Conservation (phyloP, 441 rosid genomes). For the Erodium trifolium region DNA sequence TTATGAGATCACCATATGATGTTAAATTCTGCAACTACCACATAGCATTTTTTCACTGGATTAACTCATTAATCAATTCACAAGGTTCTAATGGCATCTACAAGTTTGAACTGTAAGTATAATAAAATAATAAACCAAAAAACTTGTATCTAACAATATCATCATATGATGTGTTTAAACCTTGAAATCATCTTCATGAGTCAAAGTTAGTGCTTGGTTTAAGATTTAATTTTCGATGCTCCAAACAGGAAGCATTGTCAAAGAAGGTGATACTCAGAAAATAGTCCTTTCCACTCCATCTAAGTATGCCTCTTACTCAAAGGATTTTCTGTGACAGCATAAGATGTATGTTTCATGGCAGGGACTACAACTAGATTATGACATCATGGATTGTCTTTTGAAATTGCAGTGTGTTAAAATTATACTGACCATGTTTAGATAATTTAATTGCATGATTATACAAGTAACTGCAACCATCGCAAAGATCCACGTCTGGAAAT, state of each 20-base stretch:
- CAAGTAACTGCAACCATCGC: conserved; percentile 73
- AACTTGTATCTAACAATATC: not conserved
- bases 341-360: not conserved
- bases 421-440: conserved; percentile 71
- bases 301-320: not conserved
- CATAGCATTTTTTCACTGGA: no score
- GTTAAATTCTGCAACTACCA: no score
- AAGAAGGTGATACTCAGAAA: not conserved
- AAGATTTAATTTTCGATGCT: not conserved
- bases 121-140: not conserved
- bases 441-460: conserved; percentile 66
- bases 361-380: not conserved
- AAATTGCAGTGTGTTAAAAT: not conserved
- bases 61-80: no score
- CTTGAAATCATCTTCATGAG: not conserved
- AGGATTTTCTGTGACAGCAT: not conserved
- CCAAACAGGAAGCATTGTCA: not conserved
- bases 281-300: not conserved
- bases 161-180: not conserved
- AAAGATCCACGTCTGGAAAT: conserved; percentile 78
- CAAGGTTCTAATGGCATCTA: not conserved
- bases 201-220: not conserved
- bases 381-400: not conserved
- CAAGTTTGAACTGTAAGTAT: not conserved
- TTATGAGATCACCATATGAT: no score